A percentile compares a stretch with the other conserved stretches of the same genome.
phyloP scores from a whole-genome alignment of 2,329 filamentous ascomycete species.

The Aspergillus eucalypticola region DNA sequence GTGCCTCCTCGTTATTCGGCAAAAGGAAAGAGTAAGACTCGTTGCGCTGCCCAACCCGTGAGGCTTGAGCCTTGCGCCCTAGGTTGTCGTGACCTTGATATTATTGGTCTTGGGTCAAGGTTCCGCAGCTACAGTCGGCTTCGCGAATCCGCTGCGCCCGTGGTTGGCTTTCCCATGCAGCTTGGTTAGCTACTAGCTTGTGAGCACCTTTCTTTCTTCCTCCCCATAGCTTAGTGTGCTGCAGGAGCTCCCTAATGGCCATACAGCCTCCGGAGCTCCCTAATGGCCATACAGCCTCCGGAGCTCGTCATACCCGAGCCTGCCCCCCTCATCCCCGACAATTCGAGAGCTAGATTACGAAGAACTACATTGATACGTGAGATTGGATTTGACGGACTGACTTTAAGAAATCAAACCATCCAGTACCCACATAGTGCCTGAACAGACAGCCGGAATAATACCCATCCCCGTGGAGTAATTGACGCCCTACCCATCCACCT shows the following conservation, averaged over 20 bases:
- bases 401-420: background rate
- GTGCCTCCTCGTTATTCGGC: constrained; percentile 10
- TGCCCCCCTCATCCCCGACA: background rate
- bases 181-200: constrained; percentile 16
- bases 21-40: constrained; percentile 12
- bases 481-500: background rate
- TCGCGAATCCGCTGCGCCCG: constrained; percentile 10
- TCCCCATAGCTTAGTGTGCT: constrained; percentile 17
- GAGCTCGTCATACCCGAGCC: background rate
- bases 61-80: constrained; percentile 35
- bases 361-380: background rate
- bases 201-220: constrained; percentile 20
- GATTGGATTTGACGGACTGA: background rate
- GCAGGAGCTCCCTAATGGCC: constrained; percentile 16
- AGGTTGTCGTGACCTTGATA: constrained; percentile 3
- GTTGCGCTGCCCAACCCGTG: constrained; percentile 40
- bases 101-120: constrained; percentile 8
- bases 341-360: background rate
- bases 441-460: background rate
- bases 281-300: too few species aligned
- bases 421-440: background rate
- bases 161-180: constrained; percentile 16
- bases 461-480: background rate
- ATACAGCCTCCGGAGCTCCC: constrained; percentile 5
- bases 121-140: constrained; percentile 6